phyloP scores from a whole-genome alignment of 2,329 filamentous ascomycete genomes.

The Colletotrichum higginsianum region DNA sequence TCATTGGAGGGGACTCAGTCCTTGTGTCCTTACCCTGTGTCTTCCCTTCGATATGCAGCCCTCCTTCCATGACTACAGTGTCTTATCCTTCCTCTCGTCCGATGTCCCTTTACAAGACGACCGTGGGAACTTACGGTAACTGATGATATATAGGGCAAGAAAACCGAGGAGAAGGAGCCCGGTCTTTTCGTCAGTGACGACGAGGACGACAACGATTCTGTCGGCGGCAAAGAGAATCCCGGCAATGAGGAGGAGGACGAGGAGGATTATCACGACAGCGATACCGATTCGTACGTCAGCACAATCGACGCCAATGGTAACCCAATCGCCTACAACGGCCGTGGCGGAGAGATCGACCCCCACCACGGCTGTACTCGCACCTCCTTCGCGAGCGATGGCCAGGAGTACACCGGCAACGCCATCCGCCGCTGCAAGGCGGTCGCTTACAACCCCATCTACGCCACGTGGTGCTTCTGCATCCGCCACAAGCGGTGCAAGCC shows the following conservation, averaged over 20 bases:
- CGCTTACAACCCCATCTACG: neutral
- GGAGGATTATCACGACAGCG: neutral
- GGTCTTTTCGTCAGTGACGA: neutral
- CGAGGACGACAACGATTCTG: neutral
- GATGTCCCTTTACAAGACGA: no score
- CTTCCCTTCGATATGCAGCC: no score
- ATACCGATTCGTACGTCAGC: neutral
- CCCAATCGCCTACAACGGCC: neutral
- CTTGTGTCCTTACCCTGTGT: no score
- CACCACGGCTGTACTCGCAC: neutral
- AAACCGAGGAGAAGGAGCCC: neutral
- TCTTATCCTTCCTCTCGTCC: no score
- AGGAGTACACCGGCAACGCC: neutral
- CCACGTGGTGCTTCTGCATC: neutral
- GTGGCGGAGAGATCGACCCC: neutral
- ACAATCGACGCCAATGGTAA: neutral
- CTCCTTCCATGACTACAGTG: no score
- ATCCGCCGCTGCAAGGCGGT: conserved; percentile 17
- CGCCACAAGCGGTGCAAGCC: neutral
- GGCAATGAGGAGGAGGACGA: neutral
- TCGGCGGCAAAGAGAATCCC: no score
- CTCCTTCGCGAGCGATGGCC: neutral
- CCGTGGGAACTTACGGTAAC: neutral
- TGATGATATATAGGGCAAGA: neutral
- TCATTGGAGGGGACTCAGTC: no score